Evolutionary conservation across 352 stramenopile genomes (phyloP).

Genomic region (Pythium volutum): DNA sequence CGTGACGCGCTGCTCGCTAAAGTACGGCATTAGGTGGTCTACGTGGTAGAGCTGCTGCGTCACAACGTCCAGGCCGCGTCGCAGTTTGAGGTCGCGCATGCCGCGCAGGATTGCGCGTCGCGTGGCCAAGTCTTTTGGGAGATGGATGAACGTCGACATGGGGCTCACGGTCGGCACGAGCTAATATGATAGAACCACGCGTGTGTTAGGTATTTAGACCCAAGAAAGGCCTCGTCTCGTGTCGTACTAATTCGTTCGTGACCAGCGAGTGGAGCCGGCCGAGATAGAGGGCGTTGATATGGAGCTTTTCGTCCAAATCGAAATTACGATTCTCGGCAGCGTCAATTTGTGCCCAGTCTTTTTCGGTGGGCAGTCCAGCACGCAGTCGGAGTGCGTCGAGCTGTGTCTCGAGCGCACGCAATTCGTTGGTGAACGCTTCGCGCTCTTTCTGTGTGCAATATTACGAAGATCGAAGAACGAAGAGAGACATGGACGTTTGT

Average conservation of each 20-base stretch:
- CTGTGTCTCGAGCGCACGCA: neutral
- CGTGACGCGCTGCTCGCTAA: slow-evolving; percentile 5
- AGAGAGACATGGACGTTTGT: too few relatives aligned
- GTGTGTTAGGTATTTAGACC: too few relatives aligned
- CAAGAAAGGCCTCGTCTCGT: too few relatives aligned
- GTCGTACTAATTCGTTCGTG: neutral
- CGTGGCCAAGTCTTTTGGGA: slow-evolving; percentile 1
- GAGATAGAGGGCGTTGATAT: slow-evolving; percentile 5
- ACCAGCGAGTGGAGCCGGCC: slow-evolving; percentile 10
- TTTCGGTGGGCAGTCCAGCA: slow-evolving; percentile 8
- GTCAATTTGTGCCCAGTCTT: slow-evolving; percentile 7
- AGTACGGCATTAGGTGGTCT: slow-evolving; percentile 13
- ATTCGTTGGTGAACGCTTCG: slow-evolving; percentile 7
- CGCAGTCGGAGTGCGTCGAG: slow-evolving; percentile 18
- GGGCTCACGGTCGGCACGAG: slow-evolving; percentile 1
- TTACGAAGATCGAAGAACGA: too few relatives aligned
- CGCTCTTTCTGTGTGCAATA: slow-evolving; percentile 17
- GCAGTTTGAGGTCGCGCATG: slow-evolving; percentile 11
- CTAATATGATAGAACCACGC: too few relatives aligned
- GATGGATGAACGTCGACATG: slow-evolving; percentile 17
- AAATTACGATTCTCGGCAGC: slow-evolving; percentile 4
- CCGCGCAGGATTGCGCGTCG: slow-evolving; percentile 2
- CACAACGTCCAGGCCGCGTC: neutral
- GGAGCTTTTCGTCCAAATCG: slow-evolving; percentile 14
- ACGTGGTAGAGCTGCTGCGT: slow-evolving; percentile 8